phyloP scores from a whole-genome alignment of 495 filamentous ascomycete species.

The Viridothelium virens region DNA sequence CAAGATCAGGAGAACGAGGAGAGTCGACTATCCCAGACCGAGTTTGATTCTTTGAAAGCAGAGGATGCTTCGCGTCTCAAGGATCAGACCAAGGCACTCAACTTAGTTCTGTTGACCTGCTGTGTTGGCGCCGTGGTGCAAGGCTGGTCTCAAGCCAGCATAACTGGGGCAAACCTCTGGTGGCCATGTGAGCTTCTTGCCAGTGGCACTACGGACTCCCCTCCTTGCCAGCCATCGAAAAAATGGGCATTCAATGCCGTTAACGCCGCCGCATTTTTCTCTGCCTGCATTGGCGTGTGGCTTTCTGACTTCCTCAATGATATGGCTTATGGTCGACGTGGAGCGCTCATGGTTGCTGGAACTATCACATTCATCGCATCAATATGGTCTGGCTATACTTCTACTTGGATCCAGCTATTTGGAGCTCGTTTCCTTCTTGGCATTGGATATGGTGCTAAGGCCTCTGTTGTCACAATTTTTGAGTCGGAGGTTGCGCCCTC shows the following conservation, averaged over 20 bases:
- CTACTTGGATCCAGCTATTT: slow-evolving; percentile 20
- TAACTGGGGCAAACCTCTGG: slow-evolving; percentile 37
- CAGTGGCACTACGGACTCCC: not conserved
- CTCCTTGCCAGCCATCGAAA: slow-evolving; percentile 8
- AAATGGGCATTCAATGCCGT: slow-evolving; percentile 19
- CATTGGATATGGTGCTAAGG: slow-evolving; percentile 26
- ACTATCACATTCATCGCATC: slow-evolving; percentile 15
- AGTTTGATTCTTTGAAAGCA: slow-evolving; percentile 17
- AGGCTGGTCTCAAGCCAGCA: slow-evolving; percentile 34
- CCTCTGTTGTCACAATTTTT: slow-evolving; percentile 47
- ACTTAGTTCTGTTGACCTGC: slow-evolving; percentile 60
- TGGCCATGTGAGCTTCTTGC: slow-evolving; percentile 18
- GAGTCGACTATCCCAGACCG: not conserved
- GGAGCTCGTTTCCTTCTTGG: slow-evolving; percentile 25
- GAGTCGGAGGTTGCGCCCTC: slow-evolving; percentile 55
- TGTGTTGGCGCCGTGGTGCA: slow-evolving; percentile 65
- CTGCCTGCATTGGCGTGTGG: slow-evolving; percentile 24
- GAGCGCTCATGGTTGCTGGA: slow-evolving; percentile 20
- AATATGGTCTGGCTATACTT: not conserved
- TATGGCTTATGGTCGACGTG: slow-evolving; percentile 33
- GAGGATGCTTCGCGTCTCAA: slow-evolving; percentile 20
- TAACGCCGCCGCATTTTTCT: slow-evolving; percentile 19
- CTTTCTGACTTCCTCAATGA: slow-evolving; percentile 51
- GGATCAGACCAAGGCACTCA: slow-evolving; percentile 53
- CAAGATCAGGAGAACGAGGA: not conserved